Evolutionary conservation across 441 rosid genomes (phyloP).

Genomic region (Brassica hybrid): DNA sequence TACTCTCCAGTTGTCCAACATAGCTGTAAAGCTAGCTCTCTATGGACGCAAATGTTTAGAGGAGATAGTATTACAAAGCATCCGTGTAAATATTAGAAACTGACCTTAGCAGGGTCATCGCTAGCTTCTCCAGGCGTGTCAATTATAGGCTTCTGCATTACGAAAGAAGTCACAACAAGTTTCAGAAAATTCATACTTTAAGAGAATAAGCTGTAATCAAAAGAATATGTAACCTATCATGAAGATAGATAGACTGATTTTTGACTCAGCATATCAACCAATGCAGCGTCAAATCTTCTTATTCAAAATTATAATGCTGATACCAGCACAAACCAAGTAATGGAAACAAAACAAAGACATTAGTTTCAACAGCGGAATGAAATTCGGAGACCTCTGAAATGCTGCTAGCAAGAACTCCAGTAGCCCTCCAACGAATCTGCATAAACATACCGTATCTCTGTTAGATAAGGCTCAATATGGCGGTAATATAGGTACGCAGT

Average conservation of each 20-base stretch:
- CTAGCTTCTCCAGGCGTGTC: constrained; percentile 96
- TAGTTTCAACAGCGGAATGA: constrained; percentile 85
- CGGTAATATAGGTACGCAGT: too few relatives aligned
- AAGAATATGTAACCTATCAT: not conserved
- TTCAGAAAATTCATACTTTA: constrained; percentile 8
- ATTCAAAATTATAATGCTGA: not conserved
- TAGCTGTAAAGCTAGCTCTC: constrained; percentile 89
- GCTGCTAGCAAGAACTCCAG: constrained; percentile 89
- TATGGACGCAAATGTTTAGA: constrained; percentile 37
- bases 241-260: not conserved
- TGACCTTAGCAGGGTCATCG: constrained; percentile 87
- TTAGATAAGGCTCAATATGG: constrained; percentile 13
- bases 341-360: constrained; percentile 13
- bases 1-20: constrained; percentile 99
- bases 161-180: constrained; percentile 6
- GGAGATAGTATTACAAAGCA: constrained; percentile 7
- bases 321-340: not conserved
- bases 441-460: constrained; percentile 14
- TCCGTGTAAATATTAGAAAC: constrained; percentile 23
- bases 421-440: constrained; percentile 77
- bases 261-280: constrained; percentile 2
- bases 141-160: constrained; percentile 85
- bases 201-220: constrained; percentile 6
- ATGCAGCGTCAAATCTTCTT: not conserved
- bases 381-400: constrained; percentile 78